Conservation (phyloP, 108 stramenopile species). For the Craspedostauros australis region DNA sequence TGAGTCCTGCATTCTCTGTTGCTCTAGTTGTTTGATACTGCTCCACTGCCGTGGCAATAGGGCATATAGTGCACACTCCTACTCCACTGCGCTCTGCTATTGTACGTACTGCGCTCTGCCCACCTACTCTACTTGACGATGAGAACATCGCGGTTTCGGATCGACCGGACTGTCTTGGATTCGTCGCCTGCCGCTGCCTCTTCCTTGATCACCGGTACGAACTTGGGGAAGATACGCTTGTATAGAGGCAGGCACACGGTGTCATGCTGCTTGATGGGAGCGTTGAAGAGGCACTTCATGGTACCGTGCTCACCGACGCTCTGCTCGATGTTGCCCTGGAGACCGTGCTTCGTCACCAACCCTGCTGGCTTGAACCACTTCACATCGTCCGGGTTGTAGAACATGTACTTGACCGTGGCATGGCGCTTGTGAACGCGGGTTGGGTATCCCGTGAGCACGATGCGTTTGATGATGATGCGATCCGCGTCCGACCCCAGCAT, state of each 20-base stretch:
- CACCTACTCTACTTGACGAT: constrained; percentile 15
- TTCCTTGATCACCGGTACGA: constrained; percentile 29
- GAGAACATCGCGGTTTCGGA: constrained; percentile 7
- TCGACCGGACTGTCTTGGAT: constrained; percentile 11
- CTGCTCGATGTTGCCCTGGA: constrained; percentile 91
- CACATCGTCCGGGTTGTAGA: constrained; percentile 96
- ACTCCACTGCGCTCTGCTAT: too few species aligned
- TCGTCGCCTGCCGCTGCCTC: constrained; percentile 5
- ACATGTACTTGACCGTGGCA: constrained; percentile 98
- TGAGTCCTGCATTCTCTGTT: too few species aligned
- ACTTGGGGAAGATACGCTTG: constrained; percentile 98
- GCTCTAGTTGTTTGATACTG: too few species aligned
- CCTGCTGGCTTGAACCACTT: constrained; percentile 98
- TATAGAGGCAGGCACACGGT: constrained; percentile 95
- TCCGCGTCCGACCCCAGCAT: constrained; percentile 95
- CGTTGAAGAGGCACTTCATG: constrained; percentile 98
- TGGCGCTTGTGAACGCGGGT: constrained; percentile 91
- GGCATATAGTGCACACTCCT: too few species aligned
- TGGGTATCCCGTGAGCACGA: constrained; percentile 97
- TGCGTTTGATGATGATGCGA: constrained; percentile 93
- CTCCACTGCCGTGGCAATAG: too few species aligned
- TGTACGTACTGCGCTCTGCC: too few species aligned
- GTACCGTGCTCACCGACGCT: constrained; percentile 98
- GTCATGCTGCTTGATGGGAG: constrained; percentile 96
- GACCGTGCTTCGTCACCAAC: constrained; percentile 93